Evolutionary conservation across 2,329 filamentous ascomycete genomes (phyloP).

Genomic region (Colletotrichum nymphaeae): DNA sequence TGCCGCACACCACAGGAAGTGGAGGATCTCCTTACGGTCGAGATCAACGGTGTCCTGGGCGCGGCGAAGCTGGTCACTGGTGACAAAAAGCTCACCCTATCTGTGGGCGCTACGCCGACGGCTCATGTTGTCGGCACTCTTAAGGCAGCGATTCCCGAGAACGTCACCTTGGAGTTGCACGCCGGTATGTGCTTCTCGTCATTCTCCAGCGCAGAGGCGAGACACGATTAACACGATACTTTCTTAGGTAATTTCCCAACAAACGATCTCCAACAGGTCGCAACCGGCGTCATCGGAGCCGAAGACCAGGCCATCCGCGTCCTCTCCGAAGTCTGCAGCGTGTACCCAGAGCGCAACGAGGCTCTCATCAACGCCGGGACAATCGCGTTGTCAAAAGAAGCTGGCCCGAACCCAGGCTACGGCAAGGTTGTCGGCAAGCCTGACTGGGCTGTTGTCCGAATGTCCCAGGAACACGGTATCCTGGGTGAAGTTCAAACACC

Average conservation of each 20-base stretch:
- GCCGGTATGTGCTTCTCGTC: slow-evolving; percentile 40
- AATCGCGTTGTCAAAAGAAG: slow-evolving; percentile 49
- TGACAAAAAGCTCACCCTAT: slow-evolving; percentile 43
- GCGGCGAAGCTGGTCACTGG: slow-evolving; percentile 44
- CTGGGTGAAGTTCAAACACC: slow-evolving; percentile 33
- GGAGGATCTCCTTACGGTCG: slow-evolving; percentile 42
- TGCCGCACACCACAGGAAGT: slow-evolving; percentile 45
- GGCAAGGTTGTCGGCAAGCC: slow-evolving; percentile 43
- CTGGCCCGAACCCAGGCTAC: slow-evolving; percentile 44
- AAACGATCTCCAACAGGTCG: slow-evolving; percentile 53
- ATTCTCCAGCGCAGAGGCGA: too few relatives aligned
- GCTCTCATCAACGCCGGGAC: slow-evolving; percentile 51
- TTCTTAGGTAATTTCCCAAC: slow-evolving; percentile 48
- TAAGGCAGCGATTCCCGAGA: slow-evolving; percentile 43
- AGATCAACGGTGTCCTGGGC: slow-evolving; percentile 44
- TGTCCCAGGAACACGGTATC: slow-evolving; percentile 53
- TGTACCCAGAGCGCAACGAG: slow-evolving; percentile 51
- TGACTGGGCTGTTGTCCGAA: slow-evolving; percentile 46
- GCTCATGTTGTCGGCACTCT: slow-evolving; percentile 48
- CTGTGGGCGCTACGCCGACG: slow-evolving; percentile 50
- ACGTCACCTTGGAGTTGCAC: slow-evolving; percentile 49
- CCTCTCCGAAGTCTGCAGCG: slow-evolving; percentile 49
- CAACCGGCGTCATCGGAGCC: slow-evolving; percentile 45
- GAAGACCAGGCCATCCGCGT: slow-evolving; percentile 46
- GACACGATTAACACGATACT: not conserved